Conservation (phyloP, 345 rosid genomes). For the Durio zibethinus region DNA sequence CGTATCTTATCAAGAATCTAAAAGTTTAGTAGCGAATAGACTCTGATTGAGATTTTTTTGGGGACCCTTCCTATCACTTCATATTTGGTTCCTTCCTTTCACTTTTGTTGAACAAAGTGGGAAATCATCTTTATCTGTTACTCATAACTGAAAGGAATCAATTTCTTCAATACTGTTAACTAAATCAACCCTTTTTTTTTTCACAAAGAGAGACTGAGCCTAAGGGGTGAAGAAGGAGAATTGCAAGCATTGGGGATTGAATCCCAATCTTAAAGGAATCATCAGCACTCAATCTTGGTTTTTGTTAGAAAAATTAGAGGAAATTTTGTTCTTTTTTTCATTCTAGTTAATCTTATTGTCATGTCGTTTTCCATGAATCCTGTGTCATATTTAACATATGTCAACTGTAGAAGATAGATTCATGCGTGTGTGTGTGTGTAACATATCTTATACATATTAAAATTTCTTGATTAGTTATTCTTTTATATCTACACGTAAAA, state of each 20-base stretch:
- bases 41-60: not conserved
- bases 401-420: too few species aligned
- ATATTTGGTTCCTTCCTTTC: slow-evolving; percentile 9
- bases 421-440: too few species aligned
- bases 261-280: too few species aligned
- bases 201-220: too few species aligned
- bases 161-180: too few species aligned
- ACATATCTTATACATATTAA: too few species aligned
- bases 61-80: not conserved
- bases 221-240: too few species aligned
- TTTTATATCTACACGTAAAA: slow-evolving; percentile 1
- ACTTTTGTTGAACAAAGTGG: not conserved
- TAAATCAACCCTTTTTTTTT: too few species aligned
- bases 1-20: not conserved
- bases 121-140: not conserved
- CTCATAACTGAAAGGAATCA: too few species aligned
- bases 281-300: too few species aligned
- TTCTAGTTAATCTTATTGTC: not conserved
- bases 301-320: not conserved
- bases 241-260: too few species aligned
- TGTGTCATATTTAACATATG: not conserved
- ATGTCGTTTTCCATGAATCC: not conserved
- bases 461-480: slow-evolving; percentile 3
- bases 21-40: not conserved
- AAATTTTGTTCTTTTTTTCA: not conserved